Conservation (phyloP, 2,329 filamentous ascomycete species). For the Penicillium rolfsii region DNA sequence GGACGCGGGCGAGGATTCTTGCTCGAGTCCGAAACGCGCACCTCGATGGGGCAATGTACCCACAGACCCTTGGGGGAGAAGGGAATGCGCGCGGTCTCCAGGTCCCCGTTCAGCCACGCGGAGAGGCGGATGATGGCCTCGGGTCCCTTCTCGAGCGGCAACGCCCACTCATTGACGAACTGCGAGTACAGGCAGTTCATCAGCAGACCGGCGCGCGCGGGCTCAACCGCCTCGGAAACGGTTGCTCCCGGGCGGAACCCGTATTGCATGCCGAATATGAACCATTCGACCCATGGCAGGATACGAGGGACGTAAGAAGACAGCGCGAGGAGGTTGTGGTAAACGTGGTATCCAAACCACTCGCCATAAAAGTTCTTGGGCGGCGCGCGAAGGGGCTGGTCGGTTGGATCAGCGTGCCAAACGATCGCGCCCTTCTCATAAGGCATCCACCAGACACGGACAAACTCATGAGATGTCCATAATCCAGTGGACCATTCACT, state of each 20-base stretch:
- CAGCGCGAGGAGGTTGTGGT: slow-evolving; percentile 85
- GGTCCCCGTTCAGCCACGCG: slow-evolving; percentile 80
- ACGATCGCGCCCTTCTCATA: slow-evolving; percentile 86
- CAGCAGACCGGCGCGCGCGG: slow-evolving; percentile 76
- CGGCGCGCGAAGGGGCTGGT: slow-evolving; percentile 62
- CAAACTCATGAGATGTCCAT: slow-evolving; percentile 86
- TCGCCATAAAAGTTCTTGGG: slow-evolving; percentile 79
- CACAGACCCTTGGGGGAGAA: slow-evolving; percentile 78
- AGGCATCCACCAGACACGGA: slow-evolving; percentile 96
- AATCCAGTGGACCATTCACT: slow-evolving; percentile 71
- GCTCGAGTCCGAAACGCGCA: slow-evolving; percentile 77
- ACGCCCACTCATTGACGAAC: slow-evolving; percentile 97
- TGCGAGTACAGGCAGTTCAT: slow-evolving; percentile 99
- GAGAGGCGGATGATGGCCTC: slow-evolving; percentile 82
- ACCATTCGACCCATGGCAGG: slow-evolving; percentile 89
- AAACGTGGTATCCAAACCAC: slow-evolving; percentile 80
- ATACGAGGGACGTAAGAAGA: slow-evolving; percentile 77
- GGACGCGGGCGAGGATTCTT: slow-evolving; percentile 56
- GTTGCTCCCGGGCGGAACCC: slow-evolving; percentile 73
- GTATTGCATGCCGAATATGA: slow-evolving; percentile 97
- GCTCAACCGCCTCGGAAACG: slow-evolving; percentile 74
- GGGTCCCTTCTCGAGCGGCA: slow-evolving; percentile 82
- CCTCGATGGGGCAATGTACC: slow-evolving; percentile 88
- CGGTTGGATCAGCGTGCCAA: slow-evolving; percentile 83
- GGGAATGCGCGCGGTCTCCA: slow-evolving; percentile 72